Evolutionary conservation across 2,329 filamentous ascomycete genomes (phyloP), one percentile per base, ranked within the genome.

Genomic region (Ascochyta clinopodiicola): DNA sequence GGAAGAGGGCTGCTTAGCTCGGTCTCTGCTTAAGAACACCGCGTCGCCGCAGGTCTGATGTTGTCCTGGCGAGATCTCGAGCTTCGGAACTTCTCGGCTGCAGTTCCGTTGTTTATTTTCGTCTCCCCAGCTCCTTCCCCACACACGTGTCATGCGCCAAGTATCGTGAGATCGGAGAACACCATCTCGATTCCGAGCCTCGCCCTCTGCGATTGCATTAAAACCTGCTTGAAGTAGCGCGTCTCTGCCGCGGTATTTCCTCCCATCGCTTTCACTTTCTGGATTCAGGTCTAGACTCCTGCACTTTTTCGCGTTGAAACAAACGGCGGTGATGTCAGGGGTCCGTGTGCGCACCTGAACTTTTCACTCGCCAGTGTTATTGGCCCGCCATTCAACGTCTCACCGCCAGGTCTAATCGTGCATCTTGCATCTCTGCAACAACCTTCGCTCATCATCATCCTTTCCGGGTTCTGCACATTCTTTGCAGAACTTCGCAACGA

Each of bases 301-400:
- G 45, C 47, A 42, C 31, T 43, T 42, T 43, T 45, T 38, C 39
- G 44, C 24, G 43, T 44, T 61, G 48, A 56, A 59, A 59, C 51
- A 47, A 54, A 31, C 46, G 43, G 47, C 45, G 58, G 59, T 66
- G 60, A 68, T 68, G 71, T 72, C 69, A 74, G 54, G 64, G 43
- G 52, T 42, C 52, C 46, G 51, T 53, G 51, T 45, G 40, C 57
- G 54, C 66, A 62, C 50, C 60, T 65, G 54, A 64, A 64, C 59
- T 66, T 67, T 68, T 65, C 47, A 50, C 59, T 55, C 44, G 61
- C 54, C 57, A 59, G 35, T 55, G 57, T 60, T 47, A 68, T 68
- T 69, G 66, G 65, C 56, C 51, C 34, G 48, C 52, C 51, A 52
- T 59, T 59, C 52, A 47, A 59, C 40, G 59, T 47, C 58, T 60